These are phyloP conservation scores for Ceratobasidium sp. DNA, from an alignment of 1,284 basidiomycete species.

Conservation along the genomic window DNA sequence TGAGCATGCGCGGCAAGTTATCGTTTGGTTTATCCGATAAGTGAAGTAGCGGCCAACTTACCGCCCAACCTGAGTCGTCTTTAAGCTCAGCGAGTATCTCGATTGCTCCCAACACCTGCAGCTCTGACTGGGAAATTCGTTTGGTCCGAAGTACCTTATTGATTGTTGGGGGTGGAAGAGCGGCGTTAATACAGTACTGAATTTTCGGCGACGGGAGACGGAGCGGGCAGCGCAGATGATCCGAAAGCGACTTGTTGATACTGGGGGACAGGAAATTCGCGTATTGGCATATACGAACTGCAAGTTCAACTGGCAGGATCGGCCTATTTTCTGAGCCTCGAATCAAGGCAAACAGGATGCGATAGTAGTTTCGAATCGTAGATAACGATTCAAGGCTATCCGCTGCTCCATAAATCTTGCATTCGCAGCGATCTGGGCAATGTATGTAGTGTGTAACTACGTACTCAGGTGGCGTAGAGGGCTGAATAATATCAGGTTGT, in stretches of 20 bases:
- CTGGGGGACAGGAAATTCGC: not conserved
- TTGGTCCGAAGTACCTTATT: too few relatives aligned
- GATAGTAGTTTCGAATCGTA: not conserved
- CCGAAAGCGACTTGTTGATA: constrained; percentile 1
- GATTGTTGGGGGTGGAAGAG: not conserved
- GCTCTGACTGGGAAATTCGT: too few relatives aligned
- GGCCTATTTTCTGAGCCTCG: not conserved
- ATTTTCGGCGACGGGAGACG: not conserved
- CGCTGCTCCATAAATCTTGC: too few relatives aligned
- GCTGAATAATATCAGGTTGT: too few relatives aligned
- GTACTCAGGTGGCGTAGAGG: too few relatives aligned
- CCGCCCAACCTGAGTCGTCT: not conserved
- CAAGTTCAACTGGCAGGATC: not conserved
- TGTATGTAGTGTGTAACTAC: too few relatives aligned
- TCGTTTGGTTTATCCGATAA: too few relatives aligned
- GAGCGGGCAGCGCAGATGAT: not conserved
- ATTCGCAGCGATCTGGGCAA: too few relatives aligned
- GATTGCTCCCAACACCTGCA: not conserved
- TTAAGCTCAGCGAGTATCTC: not conserved
- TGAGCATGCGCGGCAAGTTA: too few relatives aligned
- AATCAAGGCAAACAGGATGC: not conserved
- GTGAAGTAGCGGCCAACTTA: too few relatives aligned
- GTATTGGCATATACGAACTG: not conserved
- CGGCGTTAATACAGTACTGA: too few relatives aligned
- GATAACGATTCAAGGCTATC: not conserved